These are phyloP conservation scores for Noccaea bulbosa DNA, from an alignment of 345 rosid species.

Conservation along the genomic window DNA sequence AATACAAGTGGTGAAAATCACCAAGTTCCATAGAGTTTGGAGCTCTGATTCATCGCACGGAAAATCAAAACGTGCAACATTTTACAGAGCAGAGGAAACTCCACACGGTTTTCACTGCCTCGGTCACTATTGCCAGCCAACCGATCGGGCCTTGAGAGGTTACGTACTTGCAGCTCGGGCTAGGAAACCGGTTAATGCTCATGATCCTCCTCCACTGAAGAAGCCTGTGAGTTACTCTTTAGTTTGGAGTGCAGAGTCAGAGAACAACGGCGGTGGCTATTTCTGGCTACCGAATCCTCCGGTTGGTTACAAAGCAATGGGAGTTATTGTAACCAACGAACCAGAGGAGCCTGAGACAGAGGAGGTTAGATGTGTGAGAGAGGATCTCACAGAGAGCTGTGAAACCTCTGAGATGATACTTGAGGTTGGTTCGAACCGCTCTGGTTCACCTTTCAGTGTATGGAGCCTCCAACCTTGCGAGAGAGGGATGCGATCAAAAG, in stretches of 20 bases:
- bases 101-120: constrained; percentile 74
- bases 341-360: constrained; percentile 61
- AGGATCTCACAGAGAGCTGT: constrained; percentile 78
- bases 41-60: constrained; percentile 53
- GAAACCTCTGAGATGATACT: constrained; percentile 62
- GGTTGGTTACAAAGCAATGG: constrained; percentile 78
- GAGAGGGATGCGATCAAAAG: constrained; percentile 72
- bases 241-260: constrained; percentile 57
- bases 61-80: constrained; percentile 54
- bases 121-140: constrained; percentile 78
- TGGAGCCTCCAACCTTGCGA: constrained; percentile 70
- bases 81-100: constrained; percentile 70
- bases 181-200: constrained; percentile 20
- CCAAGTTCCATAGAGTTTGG: constrained; percentile 68
- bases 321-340: constrained; percentile 62
- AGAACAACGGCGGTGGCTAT: constrained; percentile 51
- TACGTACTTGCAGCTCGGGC: constrained; percentile 66
- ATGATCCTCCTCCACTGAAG: constrained; percentile 53
- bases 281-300: constrained; percentile 93
- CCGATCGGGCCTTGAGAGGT: constrained; percentile 67
- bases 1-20: constrained; percentile 62
- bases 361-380: constrained; percentile 74
- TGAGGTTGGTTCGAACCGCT: constrained; percentile 44
- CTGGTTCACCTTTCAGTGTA: constrained; percentile 59
- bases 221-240: constrained; percentile 64